Percentiles rank a stretch among this genome's conserved stretches.
Evolutionary conservation across 1,139 yeast species (phyloP).

Genomic region (Diutina neorugosa): DNA sequence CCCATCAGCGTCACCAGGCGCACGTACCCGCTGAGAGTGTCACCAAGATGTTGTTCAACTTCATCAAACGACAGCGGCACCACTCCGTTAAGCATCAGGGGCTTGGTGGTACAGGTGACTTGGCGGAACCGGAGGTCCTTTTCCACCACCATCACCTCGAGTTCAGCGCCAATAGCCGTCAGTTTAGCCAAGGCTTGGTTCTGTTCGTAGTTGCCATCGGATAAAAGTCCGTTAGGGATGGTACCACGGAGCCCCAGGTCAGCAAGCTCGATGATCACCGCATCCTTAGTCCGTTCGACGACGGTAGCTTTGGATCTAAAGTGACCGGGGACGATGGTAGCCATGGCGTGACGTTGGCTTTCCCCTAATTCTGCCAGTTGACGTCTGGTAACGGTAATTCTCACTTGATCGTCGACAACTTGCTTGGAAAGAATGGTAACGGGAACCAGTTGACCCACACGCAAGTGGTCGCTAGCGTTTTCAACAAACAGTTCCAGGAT

Average conservation of each 20-base stretch:
- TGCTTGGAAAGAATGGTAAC: constrained; percentile 44
- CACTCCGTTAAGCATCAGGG: constrained; percentile 8
- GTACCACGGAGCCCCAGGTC: constrained; percentile 57
- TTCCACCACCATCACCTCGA: constrained; percentile 56
- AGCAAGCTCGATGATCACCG: constrained; percentile 48
- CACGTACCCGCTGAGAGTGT: constrained; percentile 54
- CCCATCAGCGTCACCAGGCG: constrained; percentile 71
- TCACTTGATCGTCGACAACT: constrained; percentile 41
- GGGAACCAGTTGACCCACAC: constrained; percentile 73
- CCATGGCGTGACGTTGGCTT: constrained; percentile 36
- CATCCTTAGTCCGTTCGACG: constrained; percentile 63
- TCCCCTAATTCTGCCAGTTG: constrained; percentile 43
- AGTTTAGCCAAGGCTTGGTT: constrained; percentile 52
- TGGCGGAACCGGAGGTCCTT: constrained; percentile 51
- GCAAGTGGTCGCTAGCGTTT: constrained; percentile 67
- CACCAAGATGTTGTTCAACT: constrained; percentile 16
- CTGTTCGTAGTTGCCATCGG: constrained; percentile 66
- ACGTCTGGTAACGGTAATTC: constrained; percentile 64
- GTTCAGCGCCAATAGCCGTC: constrained; percentile 43
- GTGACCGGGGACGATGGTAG: constrained; percentile 45
- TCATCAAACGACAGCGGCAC: neutral
- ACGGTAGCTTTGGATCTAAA: constrained; percentile 50
- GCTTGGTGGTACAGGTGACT: constrained; percentile 52
- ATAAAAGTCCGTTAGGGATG: constrained; percentile 60
- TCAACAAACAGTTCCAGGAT: constrained; percentile 80